Evolutionary conservation across 331 rosid genomes (phyloP), one percentile per base, ranked within the genome.

Genomic region (Phaseolus coccineus): DNA sequence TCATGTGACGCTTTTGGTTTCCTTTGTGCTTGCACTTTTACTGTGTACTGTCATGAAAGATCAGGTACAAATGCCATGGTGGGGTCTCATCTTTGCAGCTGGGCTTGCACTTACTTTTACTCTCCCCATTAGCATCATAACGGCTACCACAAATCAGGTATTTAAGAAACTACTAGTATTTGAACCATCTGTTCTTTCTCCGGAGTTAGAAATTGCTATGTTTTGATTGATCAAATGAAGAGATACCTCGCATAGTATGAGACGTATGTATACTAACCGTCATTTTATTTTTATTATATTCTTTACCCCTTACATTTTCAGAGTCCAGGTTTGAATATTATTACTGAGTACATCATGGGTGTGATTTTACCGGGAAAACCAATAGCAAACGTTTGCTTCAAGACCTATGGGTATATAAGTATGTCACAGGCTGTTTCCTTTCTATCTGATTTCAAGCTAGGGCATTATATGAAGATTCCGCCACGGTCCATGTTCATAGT

Each of bases 31-130:
- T n/a, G 89, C 93, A 52, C 86, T 90, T 8, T 64, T 30, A 1
- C 88, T 90, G 25, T 90, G 91, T 81, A 88, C 76, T 58, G 63
- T 87, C 68, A 67, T 86, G 87, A 91, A 82, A 8, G 82, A 88
- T 15, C 77, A 93, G 73, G 56, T 93, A 51, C 98, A 93, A 80
- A 74, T 93, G 91, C 92, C 98, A 35, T 91, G 96, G 96, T 93
- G 97, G 94, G 96, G 84, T 16, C 98, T 93, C 56, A 51, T 90
- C 55, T 91, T 93, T 84, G 96, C 97, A 12, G 76, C 84, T 68
- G 94, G 48, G 2, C 71, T 85, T 63, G 88, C 86, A 53, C 24
- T 74, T 7, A 46, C 27, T 14, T 85, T 85, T 75, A 85, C 86
- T 63, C 88, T 82, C 33, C 86, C 86, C 7, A 27, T 85, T 46